Base-by-base conservation (phyloP, 306 rosid genomes). In the Pyrus betulifolia region DNA sequence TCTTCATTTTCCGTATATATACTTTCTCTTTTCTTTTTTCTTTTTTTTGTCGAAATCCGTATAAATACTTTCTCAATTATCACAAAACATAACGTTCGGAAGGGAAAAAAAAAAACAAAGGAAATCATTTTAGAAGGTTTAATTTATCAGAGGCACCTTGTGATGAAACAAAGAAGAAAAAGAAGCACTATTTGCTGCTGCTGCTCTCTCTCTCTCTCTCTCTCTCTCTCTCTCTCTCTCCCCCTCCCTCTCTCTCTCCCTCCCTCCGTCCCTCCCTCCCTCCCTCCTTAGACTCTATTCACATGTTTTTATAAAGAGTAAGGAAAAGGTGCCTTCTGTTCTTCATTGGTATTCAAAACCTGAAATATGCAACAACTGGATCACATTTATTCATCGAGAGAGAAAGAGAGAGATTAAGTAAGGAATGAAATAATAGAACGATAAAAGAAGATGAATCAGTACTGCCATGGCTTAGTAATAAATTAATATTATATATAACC, bases 301-400 rank as follows among this genome's bases (percentile, higher is more conserved):
- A 62, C 74, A 73, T 73, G 4, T 76, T 79, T 80, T 80, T 84
- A 49, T 72, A 71, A 73, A 28, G 80, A 88, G 86, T 69, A 82
- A 82, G 84, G 78, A 80, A 87, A 67, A 68, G 83, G 77, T 68
- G 61, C 21, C 54, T 72, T 84, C 72, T 83, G 86, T 85, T 82
- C 86, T 46, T 70, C 46, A 83, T 78, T 83, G 70, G 75, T 76
- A 79, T 68, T 58, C 75, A 78, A 65, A 58, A 70, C 76, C 88
- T 70, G 57, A 88, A 82, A 79, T 69, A 77, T 82, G 87, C 70
- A 74, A 85, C 22, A 30, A 72, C 49, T 76, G 49, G 70, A 66
- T 27, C 82, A 12, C 60, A 77, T 76, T 31, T 66, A 45, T 38
- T 61, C 30, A 72, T 23, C 30, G 52, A 77, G 78, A 62, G 22